Evolutionary conservation across 2,329 filamentous ascomycete species (phyloP).

Genomic region (Septoria linicola): DNA sequence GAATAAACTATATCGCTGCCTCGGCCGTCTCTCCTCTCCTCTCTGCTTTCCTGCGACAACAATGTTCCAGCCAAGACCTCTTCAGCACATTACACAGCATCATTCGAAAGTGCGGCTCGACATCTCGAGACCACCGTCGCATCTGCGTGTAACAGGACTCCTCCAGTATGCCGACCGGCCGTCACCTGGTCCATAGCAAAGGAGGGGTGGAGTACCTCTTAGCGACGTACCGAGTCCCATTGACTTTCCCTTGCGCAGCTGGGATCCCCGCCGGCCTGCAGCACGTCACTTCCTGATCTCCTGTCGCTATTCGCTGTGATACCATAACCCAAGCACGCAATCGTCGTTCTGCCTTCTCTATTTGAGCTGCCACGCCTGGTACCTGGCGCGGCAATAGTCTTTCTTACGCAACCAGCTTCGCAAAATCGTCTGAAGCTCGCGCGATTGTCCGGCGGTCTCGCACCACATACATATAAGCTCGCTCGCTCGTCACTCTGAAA

Average conservation of each 20-base stretch:
- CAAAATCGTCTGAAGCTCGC: slow-evolving; percentile 1
- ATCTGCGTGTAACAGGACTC: too few species aligned
- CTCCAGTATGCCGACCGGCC: slow-evolving; percentile 16
- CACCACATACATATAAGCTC: slow-evolving; percentile 20
- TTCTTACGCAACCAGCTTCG: slow-evolving; percentile 21
- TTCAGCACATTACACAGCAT: not conserved
- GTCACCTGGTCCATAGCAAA: slow-evolving; percentile 3
- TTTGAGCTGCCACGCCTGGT: slow-evolving; percentile 12
- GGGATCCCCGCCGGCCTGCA: slow-evolving; percentile 1
- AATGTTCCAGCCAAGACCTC: too few species aligned
- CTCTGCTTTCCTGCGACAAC: too few species aligned
- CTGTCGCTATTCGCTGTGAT: slow-evolving; percentile 10
- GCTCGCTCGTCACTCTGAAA: slow-evolving; percentile 3
- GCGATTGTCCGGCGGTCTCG: slow-evolving; percentile 19
- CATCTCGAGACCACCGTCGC: too few species aligned
- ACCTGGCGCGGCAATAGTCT: slow-evolving; percentile 5
- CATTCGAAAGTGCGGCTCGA: too few species aligned
- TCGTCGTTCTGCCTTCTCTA: slow-evolving; percentile 7
- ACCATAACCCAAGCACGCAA: slow-evolving; percentile 11
- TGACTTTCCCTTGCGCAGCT: not conserved
- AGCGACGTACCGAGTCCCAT: slow-evolving; percentile 6
- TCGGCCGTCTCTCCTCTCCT: too few species aligned
- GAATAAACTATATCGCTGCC: not conserved
- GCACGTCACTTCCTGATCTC: slow-evolving; percentile 8
- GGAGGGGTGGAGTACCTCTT: not conserved